phyloP scores from a whole-genome alignment of 1,139 yeast species.

The Geotrichum cucujoidarum region DNA sequence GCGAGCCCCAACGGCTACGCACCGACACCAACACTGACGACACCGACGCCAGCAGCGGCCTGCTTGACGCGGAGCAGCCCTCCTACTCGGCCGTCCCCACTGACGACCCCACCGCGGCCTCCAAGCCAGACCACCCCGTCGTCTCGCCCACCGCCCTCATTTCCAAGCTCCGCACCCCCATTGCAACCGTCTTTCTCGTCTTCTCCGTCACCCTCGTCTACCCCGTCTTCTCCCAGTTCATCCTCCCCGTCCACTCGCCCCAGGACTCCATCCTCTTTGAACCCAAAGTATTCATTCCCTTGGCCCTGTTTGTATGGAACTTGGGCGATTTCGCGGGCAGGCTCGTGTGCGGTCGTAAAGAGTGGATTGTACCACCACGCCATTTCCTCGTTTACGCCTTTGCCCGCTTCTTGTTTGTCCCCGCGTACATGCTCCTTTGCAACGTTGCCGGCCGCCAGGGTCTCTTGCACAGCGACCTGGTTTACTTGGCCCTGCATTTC shows the following conservation, averaged over 20 bases:
- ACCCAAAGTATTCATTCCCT: slow-evolving; percentile 55
- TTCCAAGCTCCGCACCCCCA: slow-evolving; percentile 60
- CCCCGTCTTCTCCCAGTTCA: slow-evolving; percentile 83
- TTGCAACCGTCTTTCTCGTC: slow-evolving; percentile 64
- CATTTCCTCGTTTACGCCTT: slow-evolving; percentile 24
- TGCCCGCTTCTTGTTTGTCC: slow-evolving; percentile 50
- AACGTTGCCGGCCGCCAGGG: slow-evolving; percentile 46
- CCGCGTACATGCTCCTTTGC: slow-evolving; percentile 43
- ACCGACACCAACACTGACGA: neutral
- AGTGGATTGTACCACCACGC: slow-evolving; percentile 20
- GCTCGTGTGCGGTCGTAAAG: slow-evolving; percentile 44
- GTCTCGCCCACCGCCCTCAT: slow-evolving; percentile 22
- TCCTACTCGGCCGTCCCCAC: neutral
- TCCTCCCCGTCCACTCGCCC: slow-evolving; percentile 47
- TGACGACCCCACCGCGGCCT: neutral
- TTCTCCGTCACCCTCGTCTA: slow-evolving; percentile 75
- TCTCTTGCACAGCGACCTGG: slow-evolving; percentile 53
- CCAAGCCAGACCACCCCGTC: slow-evolving; percentile 1
- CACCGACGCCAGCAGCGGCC: neutral
- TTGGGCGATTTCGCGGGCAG: slow-evolving; percentile 82
- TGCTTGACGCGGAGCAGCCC: neutral
- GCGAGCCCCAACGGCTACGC: slow-evolving; percentile 3
- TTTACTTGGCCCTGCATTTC: slow-evolving; percentile 67
- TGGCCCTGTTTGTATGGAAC: slow-evolving; percentile 82
- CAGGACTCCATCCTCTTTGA: slow-evolving; percentile 24